phyloP scores from a whole-genome alignment of 164 flowering plant genomes.

The Annona cherimola region DNA sequence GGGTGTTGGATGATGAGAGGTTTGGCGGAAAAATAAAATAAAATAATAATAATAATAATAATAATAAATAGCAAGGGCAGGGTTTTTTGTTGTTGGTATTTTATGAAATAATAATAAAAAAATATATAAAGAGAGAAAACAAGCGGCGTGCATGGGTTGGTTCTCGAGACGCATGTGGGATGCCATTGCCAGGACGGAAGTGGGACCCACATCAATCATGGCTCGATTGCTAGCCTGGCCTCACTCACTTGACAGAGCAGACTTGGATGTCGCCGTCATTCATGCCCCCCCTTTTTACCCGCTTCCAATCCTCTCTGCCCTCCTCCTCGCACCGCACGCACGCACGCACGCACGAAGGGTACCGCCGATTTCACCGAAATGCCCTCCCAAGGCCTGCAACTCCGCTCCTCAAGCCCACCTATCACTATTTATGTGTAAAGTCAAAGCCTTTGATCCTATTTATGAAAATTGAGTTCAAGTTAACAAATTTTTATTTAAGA shows the following conservation, averaged over 20 bases:
- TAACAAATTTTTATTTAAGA: too few relatives aligned
- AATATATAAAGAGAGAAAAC: not conserved
- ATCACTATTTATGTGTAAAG: too few relatives aligned
- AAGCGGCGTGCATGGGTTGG: conserved; percentile 29
- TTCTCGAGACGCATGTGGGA: conserved; percentile 52
- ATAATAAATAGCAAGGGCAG: too few relatives aligned
- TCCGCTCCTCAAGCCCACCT: not conserved
- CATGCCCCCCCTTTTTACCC: not conserved
- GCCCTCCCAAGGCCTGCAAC: not conserved
- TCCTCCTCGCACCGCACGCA: too few relatives aligned
- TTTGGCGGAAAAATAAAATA: too few relatives aligned
- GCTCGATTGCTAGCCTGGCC: conserved; percentile 45
- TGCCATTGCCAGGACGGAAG: conserved; percentile 45
- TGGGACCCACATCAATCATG: conserved; percentile 50
- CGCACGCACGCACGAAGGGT: not conserved
- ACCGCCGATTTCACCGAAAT: not conserved
- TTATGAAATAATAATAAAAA: not conserved
- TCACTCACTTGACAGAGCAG: conserved; percentile 33
- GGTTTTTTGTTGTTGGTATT: too few relatives aligned
- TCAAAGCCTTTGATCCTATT: too few relatives aligned
- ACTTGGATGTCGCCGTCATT: conserved; percentile 5
- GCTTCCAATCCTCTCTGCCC: not conserved
- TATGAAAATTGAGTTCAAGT: too few relatives aligned
- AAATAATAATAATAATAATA: too few relatives aligned
- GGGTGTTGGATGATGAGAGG: too few relatives aligned